phyloP scores from a whole-genome alignment of 163 green algal species.

The Prototheca stagnorum region DNA sequence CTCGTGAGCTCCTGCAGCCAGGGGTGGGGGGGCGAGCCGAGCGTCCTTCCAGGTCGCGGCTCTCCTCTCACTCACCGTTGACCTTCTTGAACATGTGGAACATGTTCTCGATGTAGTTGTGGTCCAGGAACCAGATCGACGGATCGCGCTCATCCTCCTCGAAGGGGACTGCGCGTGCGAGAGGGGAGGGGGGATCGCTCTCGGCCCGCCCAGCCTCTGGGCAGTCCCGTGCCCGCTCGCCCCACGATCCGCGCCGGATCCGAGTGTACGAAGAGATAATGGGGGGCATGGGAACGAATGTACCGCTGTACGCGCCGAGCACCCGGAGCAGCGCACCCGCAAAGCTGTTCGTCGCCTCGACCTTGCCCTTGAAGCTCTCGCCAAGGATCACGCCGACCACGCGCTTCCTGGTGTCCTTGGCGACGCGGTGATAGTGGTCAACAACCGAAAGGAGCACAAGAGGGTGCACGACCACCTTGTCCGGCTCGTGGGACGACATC shows the following conservation, averaged over 20 bases:
- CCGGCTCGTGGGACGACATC: slow-evolving; percentile 12
- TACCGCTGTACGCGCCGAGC: too few relatives aligned
- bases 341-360: slow-evolving; percentile 97
- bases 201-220: too few relatives aligned
- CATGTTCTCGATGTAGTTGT: slow-evolving; percentile 95
- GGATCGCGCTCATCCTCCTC: slow-evolving; percentile 93
- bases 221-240: too few relatives aligned
- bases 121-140: slow-evolving; percentile 97
- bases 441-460: slow-evolving; percentile 93
- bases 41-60: too few relatives aligned
- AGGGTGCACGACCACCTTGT: slow-evolving; percentile 79
- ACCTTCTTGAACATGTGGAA: slow-evolving; percentile 98
- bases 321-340: slow-evolving; percentile 53
- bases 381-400: slow-evolving; percentile 89
- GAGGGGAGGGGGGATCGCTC: background rate
- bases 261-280: too few relatives aligned
- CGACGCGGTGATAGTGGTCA: slow-evolving; percentile 62
- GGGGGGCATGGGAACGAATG: too few relatives aligned
- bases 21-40: too few relatives aligned
- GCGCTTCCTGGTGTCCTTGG: slow-evolving; percentile 83
- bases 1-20: too few relatives aligned
- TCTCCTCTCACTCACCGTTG: too few relatives aligned
- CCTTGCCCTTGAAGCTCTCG: slow-evolving; percentile 59
- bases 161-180: slow-evolving; percentile 72
- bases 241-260: too few relatives aligned